Conservation (phyloP, 2,329 filamentous ascomycete species). For the Phaeosphaeria sp. region DNA sequence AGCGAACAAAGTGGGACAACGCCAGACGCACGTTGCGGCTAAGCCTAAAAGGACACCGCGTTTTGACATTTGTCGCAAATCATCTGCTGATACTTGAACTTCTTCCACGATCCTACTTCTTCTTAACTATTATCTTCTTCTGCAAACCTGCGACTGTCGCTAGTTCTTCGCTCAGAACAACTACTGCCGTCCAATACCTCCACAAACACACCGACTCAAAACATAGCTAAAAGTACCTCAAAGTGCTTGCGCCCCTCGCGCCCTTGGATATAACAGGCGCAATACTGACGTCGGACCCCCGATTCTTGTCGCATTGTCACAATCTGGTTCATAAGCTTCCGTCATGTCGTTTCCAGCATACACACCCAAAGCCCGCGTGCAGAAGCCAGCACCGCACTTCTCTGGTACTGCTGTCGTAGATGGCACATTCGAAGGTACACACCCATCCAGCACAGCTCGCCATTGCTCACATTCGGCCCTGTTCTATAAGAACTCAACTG, state of each 20-base stretch:
- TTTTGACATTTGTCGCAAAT: slow-evolving; percentile 37
- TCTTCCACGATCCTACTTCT: slow-evolving; percentile 1
- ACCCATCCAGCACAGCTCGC: background rate
- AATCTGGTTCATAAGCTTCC: background rate
- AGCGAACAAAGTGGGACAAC: slow-evolving; percentile 9
- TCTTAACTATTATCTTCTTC: slow-evolving; percentile 10
- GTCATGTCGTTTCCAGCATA: slow-evolving; percentile 44
- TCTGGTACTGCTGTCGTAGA: slow-evolving; percentile 48
- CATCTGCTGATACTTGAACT: slow-evolving; percentile 34
- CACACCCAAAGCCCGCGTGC: slow-evolving; percentile 48
- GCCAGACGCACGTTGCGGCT: slow-evolving; percentile 20
- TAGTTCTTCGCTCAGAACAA: background rate
- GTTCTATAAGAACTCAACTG: background rate
- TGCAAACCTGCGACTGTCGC: slow-evolving; percentile 4
- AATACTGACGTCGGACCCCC: slow-evolving; percentile 6
- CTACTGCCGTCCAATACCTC: background rate
- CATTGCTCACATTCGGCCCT: background rate
- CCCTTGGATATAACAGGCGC: background rate
- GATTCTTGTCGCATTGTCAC: background rate
- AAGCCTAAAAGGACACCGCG: slow-evolving; percentile 26
- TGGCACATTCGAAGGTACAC: slow-evolving; percentile 49
- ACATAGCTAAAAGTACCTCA: background rate
- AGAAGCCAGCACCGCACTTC: slow-evolving; percentile 49
- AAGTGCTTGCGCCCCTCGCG: background rate
- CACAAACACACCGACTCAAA: background rate